These are phyloP conservation scores for Tetramitus jugosus DNA, from an alignment of 208 protist genomes.

Conservation along the genomic window DNA sequence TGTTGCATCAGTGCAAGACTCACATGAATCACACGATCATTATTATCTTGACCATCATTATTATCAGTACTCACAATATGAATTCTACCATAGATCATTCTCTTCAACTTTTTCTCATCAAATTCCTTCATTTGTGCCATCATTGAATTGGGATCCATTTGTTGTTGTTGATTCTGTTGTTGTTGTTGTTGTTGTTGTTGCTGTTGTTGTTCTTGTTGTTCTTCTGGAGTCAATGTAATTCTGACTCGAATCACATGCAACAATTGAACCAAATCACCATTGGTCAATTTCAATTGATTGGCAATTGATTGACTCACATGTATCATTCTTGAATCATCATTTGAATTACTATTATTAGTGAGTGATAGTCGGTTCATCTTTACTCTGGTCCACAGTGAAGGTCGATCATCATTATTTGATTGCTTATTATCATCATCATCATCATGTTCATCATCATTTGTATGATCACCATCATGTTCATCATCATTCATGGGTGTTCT, in stretches of 20 bases:
- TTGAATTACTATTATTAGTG: too few species aligned
- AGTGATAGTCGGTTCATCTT: not conserved
- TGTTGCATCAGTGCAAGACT: not conserved
- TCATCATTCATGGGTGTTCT: too few species aligned
- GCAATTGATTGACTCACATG: not conserved
- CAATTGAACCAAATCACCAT: conserved; percentile 13
- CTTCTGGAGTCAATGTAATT: too few species aligned
- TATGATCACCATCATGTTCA: too few species aligned
- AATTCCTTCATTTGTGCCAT: not conserved
- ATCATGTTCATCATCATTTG: not conserved
- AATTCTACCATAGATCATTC: not conserved
- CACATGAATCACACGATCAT: too few species aligned
- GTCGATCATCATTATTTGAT: not conserved
- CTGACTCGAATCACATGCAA: not conserved
- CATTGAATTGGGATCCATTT: not conserved
- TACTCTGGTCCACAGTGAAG: not conserved
- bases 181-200: too few species aligned
- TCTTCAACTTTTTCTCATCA: conserved; percentile 14
- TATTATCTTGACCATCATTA: too few species aligned
- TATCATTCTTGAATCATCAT: too few species aligned
- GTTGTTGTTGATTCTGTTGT: not conserved
- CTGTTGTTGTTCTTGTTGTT: too few species aligned
- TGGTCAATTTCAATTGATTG: not conserved
- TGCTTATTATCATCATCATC: too few species aligned
- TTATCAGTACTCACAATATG: not conserved